A percentile compares a stretch with the other conserved stretches of the same genome.
Evolutionary conservation across 1,139 yeast genomes (phyloP).

Genomic region (Pichia sp.): DNA sequence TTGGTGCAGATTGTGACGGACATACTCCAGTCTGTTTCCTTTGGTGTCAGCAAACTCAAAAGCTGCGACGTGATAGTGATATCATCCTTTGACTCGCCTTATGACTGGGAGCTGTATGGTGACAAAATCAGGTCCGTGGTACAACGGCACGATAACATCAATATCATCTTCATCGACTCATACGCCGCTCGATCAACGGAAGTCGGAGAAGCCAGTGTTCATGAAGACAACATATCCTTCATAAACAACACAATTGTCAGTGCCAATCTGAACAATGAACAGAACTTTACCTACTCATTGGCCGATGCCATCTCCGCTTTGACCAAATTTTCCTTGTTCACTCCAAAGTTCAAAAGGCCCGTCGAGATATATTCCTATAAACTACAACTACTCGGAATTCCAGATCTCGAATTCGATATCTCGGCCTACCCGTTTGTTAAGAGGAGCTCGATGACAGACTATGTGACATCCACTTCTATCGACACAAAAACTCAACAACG

Average conservation of each 20-base stretch:
- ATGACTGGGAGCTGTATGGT: constrained; percentile 8
- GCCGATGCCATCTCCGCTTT: constrained; percentile 6
- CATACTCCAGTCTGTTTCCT: constrained; percentile 7
- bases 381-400: constrained; percentile 6
- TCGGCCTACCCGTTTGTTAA: constrained; percentile 19
- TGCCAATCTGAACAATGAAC: constrained; percentile 8
- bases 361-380: constrained; percentile 15
- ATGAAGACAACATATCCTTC: constrained; percentile 1
- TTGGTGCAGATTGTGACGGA: not conserved
- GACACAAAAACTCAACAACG: not conserved
- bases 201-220: not conserved
- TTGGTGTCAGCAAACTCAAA: constrained; percentile 1
- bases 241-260: constrained; percentile 2
- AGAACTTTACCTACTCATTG: constrained; percentile 5
- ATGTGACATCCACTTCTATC: constrained; percentile 11
- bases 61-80: constrained; percentile 9
- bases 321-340: constrained; percentile 3
- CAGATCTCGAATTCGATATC: constrained; percentile 14
- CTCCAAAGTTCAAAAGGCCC: constrained; percentile 16
- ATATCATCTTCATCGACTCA: constrained; percentile 10
- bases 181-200: not conserved
- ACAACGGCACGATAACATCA: constrained; percentile 1
- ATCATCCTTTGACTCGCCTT: constrained; percentile 8
- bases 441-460: constrained; percentile 11
- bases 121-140: constrained; percentile 4